These are phyloP conservation scores for Penicillium occitanis DNA, from an alignment of 2,329 filamentous ascomycete genomes.

Conservation along the genomic window DNA sequence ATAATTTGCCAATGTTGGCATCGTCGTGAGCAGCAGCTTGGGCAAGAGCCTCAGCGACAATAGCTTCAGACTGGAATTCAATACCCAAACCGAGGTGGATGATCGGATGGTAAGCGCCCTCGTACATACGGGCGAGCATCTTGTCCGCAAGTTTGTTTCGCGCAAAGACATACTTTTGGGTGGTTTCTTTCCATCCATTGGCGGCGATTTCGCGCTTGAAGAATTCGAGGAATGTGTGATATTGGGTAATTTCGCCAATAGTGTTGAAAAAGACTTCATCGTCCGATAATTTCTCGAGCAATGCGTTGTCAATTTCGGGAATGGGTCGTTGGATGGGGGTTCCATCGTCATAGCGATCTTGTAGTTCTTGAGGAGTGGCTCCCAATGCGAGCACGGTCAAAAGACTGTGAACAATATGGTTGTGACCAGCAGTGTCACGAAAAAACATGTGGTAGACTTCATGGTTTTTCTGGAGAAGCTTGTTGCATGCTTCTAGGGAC, in stretches of 20 bases:
- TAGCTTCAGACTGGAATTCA: slow-evolving; percentile 67
- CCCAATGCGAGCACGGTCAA: slow-evolving; percentile 35
- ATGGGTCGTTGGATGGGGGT: slow-evolving; percentile 29
- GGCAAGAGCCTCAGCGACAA: slow-evolving; percentile 69
- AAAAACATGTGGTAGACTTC: slow-evolving; percentile 34
- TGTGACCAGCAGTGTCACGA: slow-evolving; percentile 26
- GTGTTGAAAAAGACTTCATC: neutral
- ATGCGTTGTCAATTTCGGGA: slow-evolving; percentile 27
- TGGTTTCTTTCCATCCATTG: slow-evolving; percentile 57
- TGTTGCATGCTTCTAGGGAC: slow-evolving; percentile 22
- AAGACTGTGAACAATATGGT: slow-evolving; percentile 36
- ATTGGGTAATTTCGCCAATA: slow-evolving; percentile 50
- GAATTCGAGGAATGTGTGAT: slow-evolving; percentile 67
- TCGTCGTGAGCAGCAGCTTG: slow-evolving; percentile 66
- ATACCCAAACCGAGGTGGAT: slow-evolving; percentile 82
- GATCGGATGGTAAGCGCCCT: slow-evolving; percentile 65
- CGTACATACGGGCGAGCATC: slow-evolving; percentile 63
- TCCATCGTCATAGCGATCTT: slow-evolving; percentile 32
- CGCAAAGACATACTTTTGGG: slow-evolving; percentile 65
- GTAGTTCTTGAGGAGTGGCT: slow-evolving; percentile 27
- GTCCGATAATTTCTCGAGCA: slow-evolving; percentile 28
- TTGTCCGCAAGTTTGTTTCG: slow-evolving; percentile 61
- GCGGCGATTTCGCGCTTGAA: slow-evolving; percentile 66
- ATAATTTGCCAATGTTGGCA: neutral
- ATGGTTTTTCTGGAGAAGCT: slow-evolving; percentile 34